Base-by-base conservation (phyloP, 768 basidiomycete genomes). In the Erythrobasidium yunnanense region DNA sequence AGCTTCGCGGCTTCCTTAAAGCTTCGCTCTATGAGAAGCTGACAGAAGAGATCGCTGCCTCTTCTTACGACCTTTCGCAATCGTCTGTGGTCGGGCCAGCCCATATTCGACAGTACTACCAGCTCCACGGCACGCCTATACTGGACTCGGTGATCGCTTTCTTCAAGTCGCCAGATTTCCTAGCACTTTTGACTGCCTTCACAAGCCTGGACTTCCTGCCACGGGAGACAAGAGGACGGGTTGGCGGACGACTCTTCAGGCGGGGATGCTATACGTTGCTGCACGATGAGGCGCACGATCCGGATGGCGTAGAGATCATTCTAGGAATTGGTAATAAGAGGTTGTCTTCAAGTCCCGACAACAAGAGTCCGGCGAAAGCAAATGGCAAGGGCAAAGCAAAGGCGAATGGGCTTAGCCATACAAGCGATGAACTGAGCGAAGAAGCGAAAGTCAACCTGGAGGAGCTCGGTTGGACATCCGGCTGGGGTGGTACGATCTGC, bases 221-320 rank as follows among this genome's bases (percentile, higher is more conserved):
- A 13, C 13, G 17, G 50, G 30, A 56, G 11, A 25, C 53, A 15
- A 56, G 50, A 20, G 13, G 25, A 2, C 27, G 65, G 11, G 38
- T 46, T 17, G 8, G n/a, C 11, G 65, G 15, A 8, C 29, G 55
- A 13, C 2, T 38, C 18, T 66, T 66, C 42, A 33, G 32, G 52
- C 52, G 25, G 15, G 65, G 65, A 15, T 6, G 32, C 23, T 35
- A 65, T 20, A 65, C 63, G 3, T 30, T 66, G 5, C 18, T 66
- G 6, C 65, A 66, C 30, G 65, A 66, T 33, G 32, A 66, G 20
- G 65, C 15, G 29, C 20, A 11, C 4, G 65, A 66, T 30, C 65
- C 65, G 18, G 30, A 38, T 11, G 65, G 65, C 23, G 20, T 55
- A 35, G 52, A 57, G 25, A 50, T 55, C 6, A 45, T 66, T 27